These are phyloP conservation scores for Gymnopus androsaceus DNA, from an alignment of 1,284 basidiomycete species.

Conservation along the genomic window DNA sequence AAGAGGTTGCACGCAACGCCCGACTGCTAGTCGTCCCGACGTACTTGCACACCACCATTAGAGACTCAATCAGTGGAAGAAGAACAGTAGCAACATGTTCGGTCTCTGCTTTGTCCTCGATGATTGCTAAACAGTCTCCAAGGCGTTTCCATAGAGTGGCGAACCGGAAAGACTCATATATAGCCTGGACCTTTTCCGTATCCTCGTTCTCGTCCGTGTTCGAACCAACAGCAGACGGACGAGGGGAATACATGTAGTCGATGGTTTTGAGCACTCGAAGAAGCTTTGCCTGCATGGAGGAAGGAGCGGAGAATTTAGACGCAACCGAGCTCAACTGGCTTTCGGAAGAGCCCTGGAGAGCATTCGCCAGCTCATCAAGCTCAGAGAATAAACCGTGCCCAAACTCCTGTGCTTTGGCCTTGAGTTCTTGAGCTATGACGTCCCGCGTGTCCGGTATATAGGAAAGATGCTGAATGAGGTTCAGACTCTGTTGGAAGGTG, in stretches of 20 bases:
- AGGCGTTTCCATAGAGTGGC: slow-evolving; percentile 84
- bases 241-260: slow-evolving; percentile 90
- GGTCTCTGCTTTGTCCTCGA: slow-evolving; percentile 79
- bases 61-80: slow-evolving; percentile 87
- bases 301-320: slow-evolving; percentile 87
- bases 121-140: slow-evolving; percentile 80
- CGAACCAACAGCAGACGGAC: slow-evolving; percentile 41
- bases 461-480: slow-evolving; percentile 88
- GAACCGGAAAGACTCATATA: slow-evolving; percentile 89
- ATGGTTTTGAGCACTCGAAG: slow-evolving; percentile 92
- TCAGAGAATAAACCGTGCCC: slow-evolving; percentile 75
- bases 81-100: slow-evolving; percentile 90
- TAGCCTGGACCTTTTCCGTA: slow-evolving; percentile 78
- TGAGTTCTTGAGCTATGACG: slow-evolving; percentile 85
- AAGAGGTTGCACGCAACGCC: slow-evolving; percentile 57
- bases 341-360: slow-evolving; percentile 54
- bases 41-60: slow-evolving; percentile 99
- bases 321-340: slow-evolving; percentile 69
- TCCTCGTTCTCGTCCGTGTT: slow-evolving; percentile 51
- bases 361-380: slow-evolving; percentile 71
- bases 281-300: slow-evolving; percentile 91
- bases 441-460: slow-evolving; percentile 85
- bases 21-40: slow-evolving; percentile 63
- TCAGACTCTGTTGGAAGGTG: slow-evolving; percentile 89
- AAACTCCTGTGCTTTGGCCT: slow-evolving; percentile 82